phyloP scores from a whole-genome alignment of 352 stramenopile species.

The Pythium aristosporum region DNA sequence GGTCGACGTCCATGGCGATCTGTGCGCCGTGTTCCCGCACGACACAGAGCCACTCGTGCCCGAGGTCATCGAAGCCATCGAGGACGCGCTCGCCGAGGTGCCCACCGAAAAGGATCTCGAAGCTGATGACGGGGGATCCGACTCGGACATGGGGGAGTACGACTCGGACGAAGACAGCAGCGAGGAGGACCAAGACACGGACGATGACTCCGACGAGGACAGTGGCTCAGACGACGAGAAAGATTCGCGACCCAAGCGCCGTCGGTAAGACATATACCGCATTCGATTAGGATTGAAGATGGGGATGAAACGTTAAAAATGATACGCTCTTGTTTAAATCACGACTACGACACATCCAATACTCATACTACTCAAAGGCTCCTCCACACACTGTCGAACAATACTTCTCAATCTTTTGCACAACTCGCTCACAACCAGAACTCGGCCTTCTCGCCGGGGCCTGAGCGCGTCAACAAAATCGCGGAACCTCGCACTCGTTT shows the following conservation, averaged over 20 bases:
- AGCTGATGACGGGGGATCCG: conserved; percentile 7
- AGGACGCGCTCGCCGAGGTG: conserved; percentile 56
- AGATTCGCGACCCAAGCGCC: no score
- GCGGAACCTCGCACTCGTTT: conserved; percentile 8
- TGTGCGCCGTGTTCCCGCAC: conserved; percentile 69
- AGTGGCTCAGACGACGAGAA: conserved; percentile 4
- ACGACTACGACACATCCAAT: no score
- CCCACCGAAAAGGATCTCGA: conserved; percentile 20
- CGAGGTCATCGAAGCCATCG: conserved; percentile 62
- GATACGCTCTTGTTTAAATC: no score
- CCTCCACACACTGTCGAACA: no score
- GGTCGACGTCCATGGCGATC: conserved; percentile 55
- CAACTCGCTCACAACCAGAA: conserved; percentile 9
- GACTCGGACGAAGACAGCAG: neutral
- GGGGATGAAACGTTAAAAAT: no score
- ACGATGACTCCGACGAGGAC: neutral
- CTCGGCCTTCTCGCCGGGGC: conserved; percentile 3
- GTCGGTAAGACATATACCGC: neutral
- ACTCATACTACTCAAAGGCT: no score
- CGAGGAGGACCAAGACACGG: neutral
- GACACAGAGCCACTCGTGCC: conserved; percentile 64
- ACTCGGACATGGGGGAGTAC: conserved; percentile 7
- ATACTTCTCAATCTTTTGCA: no score
- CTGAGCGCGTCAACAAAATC: conserved; percentile 1
- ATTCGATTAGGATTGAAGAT: no score